These are phyloP conservation scores for Cryphonectria nitschkei DNA, from an alignment of 2,329 filamentous ascomycete species.

Conservation along the genomic window DNA sequence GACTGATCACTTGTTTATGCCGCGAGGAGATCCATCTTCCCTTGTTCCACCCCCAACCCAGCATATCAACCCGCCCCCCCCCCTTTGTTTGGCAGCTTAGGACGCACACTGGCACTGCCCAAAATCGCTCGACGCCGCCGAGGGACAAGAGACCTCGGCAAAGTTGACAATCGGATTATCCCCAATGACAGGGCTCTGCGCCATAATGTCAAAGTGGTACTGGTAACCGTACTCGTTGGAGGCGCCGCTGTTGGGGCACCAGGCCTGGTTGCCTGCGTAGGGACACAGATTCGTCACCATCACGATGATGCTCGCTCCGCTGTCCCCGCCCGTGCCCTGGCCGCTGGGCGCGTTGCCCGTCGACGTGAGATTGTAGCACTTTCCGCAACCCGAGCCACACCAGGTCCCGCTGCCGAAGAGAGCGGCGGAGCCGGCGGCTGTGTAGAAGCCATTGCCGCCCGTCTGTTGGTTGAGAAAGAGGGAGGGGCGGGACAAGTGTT, in stretches of 20 bases:
- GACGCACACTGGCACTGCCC: constrained; percentile 21
- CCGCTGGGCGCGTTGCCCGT: constrained; percentile 30
- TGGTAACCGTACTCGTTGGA: constrained; percentile 15
- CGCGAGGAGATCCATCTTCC: not conserved
- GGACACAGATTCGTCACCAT: constrained; percentile 44
- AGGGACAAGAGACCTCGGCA: constrained; percentile 16
- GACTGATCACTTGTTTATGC: too few relatives aligned
- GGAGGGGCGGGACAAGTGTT: not conserved
- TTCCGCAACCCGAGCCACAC: constrained; percentile 38
- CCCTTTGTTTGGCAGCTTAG: not conserved
- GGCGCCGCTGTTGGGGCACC: constrained; percentile 38
- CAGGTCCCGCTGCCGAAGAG: constrained; percentile 34
- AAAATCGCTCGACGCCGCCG: constrained; percentile 6
- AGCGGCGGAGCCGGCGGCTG: constrained; percentile 35
- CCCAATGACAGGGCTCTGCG: constrained; percentile 14
- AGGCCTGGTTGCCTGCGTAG: constrained; percentile 39
- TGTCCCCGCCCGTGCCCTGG: constrained; percentile 16
- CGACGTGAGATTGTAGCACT: constrained; percentile 37
- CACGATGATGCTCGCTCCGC: constrained; percentile 36
- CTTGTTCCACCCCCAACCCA: not conserved
- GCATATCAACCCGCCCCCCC: not conserved
- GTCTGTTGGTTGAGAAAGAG: not conserved
- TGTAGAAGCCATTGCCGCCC: constrained; percentile 30
- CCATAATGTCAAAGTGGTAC: constrained; percentile 27
- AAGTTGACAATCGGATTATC: constrained; percentile 22